Conservation (phyloP, 2,329 filamentous ascomycete genomes). For the Triangularia verruculosa region DNA sequence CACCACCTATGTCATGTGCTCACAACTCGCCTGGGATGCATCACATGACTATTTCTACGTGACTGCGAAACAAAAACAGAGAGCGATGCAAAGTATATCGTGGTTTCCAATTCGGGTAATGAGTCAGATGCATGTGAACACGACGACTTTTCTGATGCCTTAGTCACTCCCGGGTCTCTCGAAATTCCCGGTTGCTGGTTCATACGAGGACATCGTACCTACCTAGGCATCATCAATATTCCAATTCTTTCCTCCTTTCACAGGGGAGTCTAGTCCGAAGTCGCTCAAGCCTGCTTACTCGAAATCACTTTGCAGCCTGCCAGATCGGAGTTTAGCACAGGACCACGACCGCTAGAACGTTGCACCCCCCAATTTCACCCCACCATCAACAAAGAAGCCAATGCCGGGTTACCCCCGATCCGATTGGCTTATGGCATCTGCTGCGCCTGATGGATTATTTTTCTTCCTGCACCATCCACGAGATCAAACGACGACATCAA, state of each 20-base stretch:
- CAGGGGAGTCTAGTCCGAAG: neutral
- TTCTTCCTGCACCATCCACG: neutral
- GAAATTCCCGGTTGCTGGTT: neutral
- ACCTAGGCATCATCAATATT: neutral
- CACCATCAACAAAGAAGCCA: neutral
- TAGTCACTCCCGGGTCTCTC: neutral
- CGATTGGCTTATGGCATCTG: conserved; percentile 4
- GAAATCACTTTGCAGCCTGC: neutral
- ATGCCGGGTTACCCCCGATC: neutral
- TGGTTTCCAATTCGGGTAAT: conserved; percentile 1
- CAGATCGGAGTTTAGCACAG: neutral
- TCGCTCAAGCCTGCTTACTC: neutral
- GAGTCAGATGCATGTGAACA: conserved; percentile 9
- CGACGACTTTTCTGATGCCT: neutral
- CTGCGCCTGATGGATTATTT: neutral
- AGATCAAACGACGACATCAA: neutral
- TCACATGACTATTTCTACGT: conserved; percentile 1
- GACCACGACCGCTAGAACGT: neutral
- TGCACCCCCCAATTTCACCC: neutral
- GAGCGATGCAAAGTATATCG: neutral
- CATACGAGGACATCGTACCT: neutral
- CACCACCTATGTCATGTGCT: conserved; percentile 4
- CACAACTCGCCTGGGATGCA: neutral
- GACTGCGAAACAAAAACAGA: neutral
- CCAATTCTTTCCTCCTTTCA: neutral